A percentile compares a stretch with the other conserved stretches of the same genome.
Evolutionary conservation across 2,329 filamentous ascomycete species (phyloP).

Genomic region (Exserohilum turcica): DNA sequence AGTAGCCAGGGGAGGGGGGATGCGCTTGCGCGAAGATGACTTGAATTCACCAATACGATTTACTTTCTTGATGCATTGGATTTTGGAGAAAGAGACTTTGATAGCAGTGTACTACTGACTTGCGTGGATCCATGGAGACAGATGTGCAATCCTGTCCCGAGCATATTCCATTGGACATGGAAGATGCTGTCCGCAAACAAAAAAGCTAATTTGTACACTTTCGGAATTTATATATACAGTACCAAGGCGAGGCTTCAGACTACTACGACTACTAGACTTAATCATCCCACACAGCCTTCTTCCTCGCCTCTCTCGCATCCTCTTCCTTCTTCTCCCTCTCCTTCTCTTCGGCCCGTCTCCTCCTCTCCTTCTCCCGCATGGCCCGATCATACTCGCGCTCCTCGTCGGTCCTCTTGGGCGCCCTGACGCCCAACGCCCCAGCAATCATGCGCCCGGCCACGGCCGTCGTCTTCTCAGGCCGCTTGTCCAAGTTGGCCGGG

Average conservation of each 20-base stretch:
- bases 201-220: slow-evolving; percentile 1
- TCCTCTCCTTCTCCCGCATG: slow-evolving; percentile 82
- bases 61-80: not conserved
- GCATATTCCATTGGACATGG: too few species aligned
- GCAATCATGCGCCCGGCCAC: slow-evolving; percentile 90
- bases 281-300: slow-evolving; percentile 83
- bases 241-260: not conserved
- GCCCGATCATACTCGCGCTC: slow-evolving; percentile 84
- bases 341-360: slow-evolving; percentile 72
- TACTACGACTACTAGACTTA: too few species aligned
- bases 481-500: slow-evolving; percentile 38
- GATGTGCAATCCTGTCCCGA: too few species aligned
- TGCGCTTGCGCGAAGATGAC: slow-evolving; percentile 19
- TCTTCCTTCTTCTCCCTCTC: slow-evolving; percentile 67
- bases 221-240: slow-evolving; percentile 7
- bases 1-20: slow-evolving; percentile 20
- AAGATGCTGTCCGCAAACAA: too few species aligned
- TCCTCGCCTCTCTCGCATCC: slow-evolving; percentile 73
- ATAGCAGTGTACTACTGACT: too few species aligned
- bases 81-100: too few species aligned
- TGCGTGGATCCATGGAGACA: too few species aligned
- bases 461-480: slow-evolving; percentile 91
- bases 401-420: slow-evolving; percentile 83
- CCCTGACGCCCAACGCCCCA: slow-evolving; percentile 79
- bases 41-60: slow-evolving; percentile 15